A percentile compares a stretch with the other conserved stretches of the same genome.
Evolutionary conservation across 305 asterid genomes (phyloP).

Genomic region (Fraxinus sp.): DNA sequence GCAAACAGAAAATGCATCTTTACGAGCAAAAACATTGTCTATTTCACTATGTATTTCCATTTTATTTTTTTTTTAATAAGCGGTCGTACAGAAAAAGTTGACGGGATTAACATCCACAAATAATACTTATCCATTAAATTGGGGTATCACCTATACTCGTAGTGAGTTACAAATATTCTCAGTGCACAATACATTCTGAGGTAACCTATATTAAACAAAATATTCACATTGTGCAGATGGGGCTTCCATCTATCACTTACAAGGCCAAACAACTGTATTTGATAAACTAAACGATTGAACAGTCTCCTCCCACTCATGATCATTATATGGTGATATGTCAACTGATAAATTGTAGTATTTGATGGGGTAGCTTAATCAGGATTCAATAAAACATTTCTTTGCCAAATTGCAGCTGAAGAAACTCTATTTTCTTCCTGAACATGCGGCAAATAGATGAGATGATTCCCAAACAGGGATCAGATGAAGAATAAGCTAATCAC

Average conservation of each 20-base stretch:
- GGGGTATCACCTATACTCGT: not conserved
- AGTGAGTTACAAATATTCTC: not conserved
- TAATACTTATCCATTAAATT: not conserved
- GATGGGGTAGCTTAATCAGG: not conserved
- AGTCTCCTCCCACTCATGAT: not conserved
- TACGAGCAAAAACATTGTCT: not conserved
- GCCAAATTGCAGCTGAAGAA: constrained; percentile 1
- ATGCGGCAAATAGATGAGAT: not conserved
- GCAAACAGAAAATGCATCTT: not conserved
- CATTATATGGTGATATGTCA: not conserved
- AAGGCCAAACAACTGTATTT: not conserved
- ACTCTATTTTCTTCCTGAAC: not conserved
- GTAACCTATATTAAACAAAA: not conserved
- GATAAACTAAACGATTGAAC: not conserved
- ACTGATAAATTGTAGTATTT: not conserved
- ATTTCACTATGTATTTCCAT: not conserved
- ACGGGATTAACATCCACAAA: not conserved
- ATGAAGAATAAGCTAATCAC: not conserved
- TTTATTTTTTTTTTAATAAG: not conserved
- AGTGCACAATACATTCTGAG: constrained; percentile 1
- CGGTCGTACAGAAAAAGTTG: not conserved
- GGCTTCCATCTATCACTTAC: not conserved
- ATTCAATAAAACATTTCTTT: not conserved
- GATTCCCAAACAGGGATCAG: not conserved
- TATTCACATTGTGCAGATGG: not conserved